Evolutionary conservation across 1,139 yeast genomes (phyloP), one percentile per base, ranked within the genome.

Genomic region (Magnusiomyces tetraspermus): DNA sequence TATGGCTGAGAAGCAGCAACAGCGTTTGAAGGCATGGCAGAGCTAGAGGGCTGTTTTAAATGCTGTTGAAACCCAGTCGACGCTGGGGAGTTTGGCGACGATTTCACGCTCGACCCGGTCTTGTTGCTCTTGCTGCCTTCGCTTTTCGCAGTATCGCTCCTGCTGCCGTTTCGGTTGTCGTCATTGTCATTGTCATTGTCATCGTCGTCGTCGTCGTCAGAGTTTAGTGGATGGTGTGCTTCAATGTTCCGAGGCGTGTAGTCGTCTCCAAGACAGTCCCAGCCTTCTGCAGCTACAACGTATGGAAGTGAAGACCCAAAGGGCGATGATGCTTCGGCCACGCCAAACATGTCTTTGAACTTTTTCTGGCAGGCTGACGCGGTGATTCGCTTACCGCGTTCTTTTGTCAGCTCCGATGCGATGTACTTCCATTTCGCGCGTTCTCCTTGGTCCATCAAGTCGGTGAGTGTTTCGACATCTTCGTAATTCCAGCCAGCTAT

Each of bases 361-460:
- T 72, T 73, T 55, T 67, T 70, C 46, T 64, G 67, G 57, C 76
- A 73, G 0, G 76, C 74, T 6, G 66, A 56, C 2, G 72, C 63
- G 1, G 76, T 71, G 21, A 74, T 70, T 28, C 76, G 62, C 56
- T 70, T 60, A 46, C 63, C 57, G 8, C 66, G 64, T 24, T 60
- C 60, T 26, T 59, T 55, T 8, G 68, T 61, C 28, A 70, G 55
- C 49, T 61, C 64, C 13, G 66, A 63, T 37, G 76, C 68, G 48
- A 73, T 64, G 57, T 63, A 71, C 56, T 69, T 68, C 76, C 76
- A 73, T 53, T 73, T 73, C 44, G 71, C 69, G 49, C 70, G 61
- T 53, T 73, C 76, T 8, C 73, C 76, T 4, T 62, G 60, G 31
- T 67, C 70, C 41, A 73, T 61, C 40, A 72, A 58, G 5, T 67